Conservation (phyloP, 768 basidiomycete species). For the Tulasnella sp. region DNA sequence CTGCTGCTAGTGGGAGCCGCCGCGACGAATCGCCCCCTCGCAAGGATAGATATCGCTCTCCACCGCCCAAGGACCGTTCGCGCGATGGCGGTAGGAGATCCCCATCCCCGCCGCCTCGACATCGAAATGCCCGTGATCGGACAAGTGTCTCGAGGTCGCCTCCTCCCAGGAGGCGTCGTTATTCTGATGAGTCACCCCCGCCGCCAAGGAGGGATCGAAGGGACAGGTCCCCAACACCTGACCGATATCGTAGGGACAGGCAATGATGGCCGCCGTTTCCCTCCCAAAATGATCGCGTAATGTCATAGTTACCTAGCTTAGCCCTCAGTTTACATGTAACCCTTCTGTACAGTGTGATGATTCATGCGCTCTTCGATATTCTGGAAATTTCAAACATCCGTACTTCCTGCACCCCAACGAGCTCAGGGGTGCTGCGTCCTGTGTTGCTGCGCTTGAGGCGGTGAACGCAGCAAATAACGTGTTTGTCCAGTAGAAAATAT, state of each 20-base stretch:
- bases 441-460: too few species aligned
- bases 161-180: constrained; percentile 4
- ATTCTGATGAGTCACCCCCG: not conserved
- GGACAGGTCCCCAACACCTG: not conserved
- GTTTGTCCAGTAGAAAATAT: too few species aligned
- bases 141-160: constrained; percentile 17
- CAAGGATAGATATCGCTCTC: constrained; percentile 21
- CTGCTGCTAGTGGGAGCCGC: constrained; percentile 13
- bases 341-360: too few species aligned
- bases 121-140: constrained; percentile 12
- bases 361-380: too few species aligned
- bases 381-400: too few species aligned
- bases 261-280: not conserved
- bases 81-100: constrained; percentile 18
- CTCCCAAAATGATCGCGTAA: too few species aligned
- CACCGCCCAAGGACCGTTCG: constrained; percentile 19
- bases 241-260: constrained; percentile 7
- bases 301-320: too few species aligned
- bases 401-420: too few species aligned
- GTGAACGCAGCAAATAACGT: too few species aligned
- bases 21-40: constrained; percentile 21
- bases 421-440: too few species aligned
- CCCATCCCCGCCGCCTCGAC: constrained; percentile 12
- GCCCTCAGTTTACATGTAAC: too few species aligned
- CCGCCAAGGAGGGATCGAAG: not conserved